phyloP scores from a whole-genome alignment of 331 rosid species.

The Phaseolus coccineus region DNA sequence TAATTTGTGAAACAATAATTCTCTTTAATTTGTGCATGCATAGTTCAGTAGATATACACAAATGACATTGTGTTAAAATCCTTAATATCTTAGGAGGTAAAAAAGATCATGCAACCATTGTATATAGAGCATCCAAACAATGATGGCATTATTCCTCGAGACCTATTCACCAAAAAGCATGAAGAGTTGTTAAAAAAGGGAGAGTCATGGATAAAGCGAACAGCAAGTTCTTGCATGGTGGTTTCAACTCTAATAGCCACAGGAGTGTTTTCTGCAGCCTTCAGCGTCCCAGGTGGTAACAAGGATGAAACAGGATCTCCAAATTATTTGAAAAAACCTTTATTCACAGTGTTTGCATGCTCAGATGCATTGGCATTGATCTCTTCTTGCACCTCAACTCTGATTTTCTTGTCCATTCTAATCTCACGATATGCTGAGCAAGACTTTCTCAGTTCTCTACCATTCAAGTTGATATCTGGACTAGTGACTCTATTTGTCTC shows the following conservation, averaged over 20 bases:
- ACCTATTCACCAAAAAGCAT: slow-evolving; percentile 47
- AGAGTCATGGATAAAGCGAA: slow-evolving; percentile 60
- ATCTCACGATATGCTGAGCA: slow-evolving; percentile 46
- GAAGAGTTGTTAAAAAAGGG: slow-evolving; percentile 33
- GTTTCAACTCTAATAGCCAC: slow-evolving; percentile 62
- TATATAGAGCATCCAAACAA: slow-evolving; percentile 32
- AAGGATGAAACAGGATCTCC: slow-evolving; percentile 39
- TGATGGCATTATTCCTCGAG: slow-evolving; percentile 25
- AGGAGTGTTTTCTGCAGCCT: slow-evolving; percentile 58
- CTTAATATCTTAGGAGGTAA: slow-evolving; percentile 48
- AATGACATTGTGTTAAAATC: not conserved
- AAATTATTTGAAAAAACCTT: slow-evolving; percentile 17
- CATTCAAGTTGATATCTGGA: slow-evolving; percentile 44
- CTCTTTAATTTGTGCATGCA: not conserved
- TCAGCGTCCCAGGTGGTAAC: slow-evolving; percentile 61
- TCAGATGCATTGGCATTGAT: slow-evolving; percentile 45
- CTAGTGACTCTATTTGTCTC: slow-evolving; percentile 42
- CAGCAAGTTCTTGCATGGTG: slow-evolving; percentile 55
- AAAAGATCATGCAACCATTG: slow-evolving; percentile 46
- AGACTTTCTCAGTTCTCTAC: slow-evolving; percentile 44
- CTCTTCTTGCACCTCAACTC: slow-evolving; percentile 44
- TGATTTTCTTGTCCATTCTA: slow-evolving; percentile 48
- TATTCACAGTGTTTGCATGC: slow-evolving; percentile 41
- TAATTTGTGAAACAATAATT: not conserved
- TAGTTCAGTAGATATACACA: not conserved